Base-by-base conservation (phyloP, 192 early-diverging fungal genomes). In the Pilobolus umbonatus region DNA sequence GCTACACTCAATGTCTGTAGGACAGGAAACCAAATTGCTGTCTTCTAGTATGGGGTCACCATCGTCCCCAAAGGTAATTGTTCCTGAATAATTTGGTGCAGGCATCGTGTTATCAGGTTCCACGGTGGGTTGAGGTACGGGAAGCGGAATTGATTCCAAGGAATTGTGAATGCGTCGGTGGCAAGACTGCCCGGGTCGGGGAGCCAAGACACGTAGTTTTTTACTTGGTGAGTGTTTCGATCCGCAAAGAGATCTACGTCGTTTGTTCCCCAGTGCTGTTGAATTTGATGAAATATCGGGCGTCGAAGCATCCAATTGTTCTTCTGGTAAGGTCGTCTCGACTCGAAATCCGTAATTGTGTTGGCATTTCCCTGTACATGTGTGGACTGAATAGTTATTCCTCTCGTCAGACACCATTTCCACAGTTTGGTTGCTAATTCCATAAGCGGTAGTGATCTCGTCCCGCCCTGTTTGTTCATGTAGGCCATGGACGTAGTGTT, bases 201-300 rank as follows among this genome's bases (percentile, higher is more conserved):
- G 2, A 31, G 21, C 71, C 71, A 73, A 0, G 65, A 42, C 25
- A 73, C 56, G 43, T 67, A 67, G 24, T 26, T n/a, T n/a, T 52
- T 29, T 9, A 61, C 40, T 30, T 61, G 62, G 22, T 1, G 0
- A 44, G 59, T 64, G 12, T 4, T 25, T 0, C 42, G 42, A 26
- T 61, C 45, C 17, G 71, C 65, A 39, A 73, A 73, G 0, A 73
- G 57, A 24, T 73, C 71, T 2, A 73, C 17, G 31, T 60, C 46
- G 65, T 64, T 32, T 22, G 45, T 51, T 4, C 62, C 61, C 54
- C 39, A 61, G 0, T 1, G 30, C 11, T 36, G 19, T 40, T 65
- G 55, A 29, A 72, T 48, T 0, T 21, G 2, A 0, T 42, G 55
- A 29, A 66, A 65, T 38, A 39, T 55, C 51, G 0, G 0, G 1